Conservation (phyloP, 179 eudicot species). For the Beta lomatogona region DNA sequence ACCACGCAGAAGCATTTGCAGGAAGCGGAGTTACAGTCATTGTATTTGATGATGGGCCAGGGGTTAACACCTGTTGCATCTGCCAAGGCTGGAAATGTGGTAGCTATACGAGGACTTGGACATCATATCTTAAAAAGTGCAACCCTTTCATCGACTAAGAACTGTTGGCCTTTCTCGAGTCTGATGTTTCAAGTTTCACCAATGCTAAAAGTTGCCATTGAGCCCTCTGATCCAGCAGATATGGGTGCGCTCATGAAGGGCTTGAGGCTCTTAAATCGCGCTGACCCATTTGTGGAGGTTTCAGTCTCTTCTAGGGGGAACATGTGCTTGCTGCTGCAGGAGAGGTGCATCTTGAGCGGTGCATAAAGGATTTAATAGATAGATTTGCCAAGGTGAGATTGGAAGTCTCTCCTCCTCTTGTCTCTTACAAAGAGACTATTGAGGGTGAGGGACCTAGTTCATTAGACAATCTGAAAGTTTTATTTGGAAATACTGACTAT, state of each 20-base stretch:
- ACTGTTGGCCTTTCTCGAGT: slow-evolving; percentile 95
- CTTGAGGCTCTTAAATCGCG: slow-evolving; percentile 76
- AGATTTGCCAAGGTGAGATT: slow-evolving; percentile 82
- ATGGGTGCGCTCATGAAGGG: slow-evolving; percentile 91
- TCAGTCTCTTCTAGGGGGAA: slow-evolving; percentile 83
- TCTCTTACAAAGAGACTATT: slow-evolving; percentile 83
- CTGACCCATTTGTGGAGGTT: slow-evolving; percentile 96
- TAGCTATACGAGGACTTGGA: slow-evolving; percentile 90
- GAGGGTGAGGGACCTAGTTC: slow-evolving; percentile 68
- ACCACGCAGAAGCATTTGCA: slow-evolving; percentile 74
- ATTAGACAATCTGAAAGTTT: slow-evolving; percentile 58
- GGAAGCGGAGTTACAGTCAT: slow-evolving; percentile 70
- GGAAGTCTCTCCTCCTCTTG: slow-evolving; percentile 92
- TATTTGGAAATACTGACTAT: slow-evolving; percentile 51
- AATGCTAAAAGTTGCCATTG: slow-evolving; percentile 89
- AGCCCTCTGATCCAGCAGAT: slow-evolving; percentile 90
- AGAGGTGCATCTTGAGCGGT: slow-evolving; percentile 93
- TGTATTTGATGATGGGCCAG: slow-evolving; percentile 95
- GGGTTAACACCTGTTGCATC: slow-evolving; percentile 65
- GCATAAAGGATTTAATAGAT: slow-evolving; percentile 85
- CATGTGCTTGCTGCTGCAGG: slow-evolving; percentile 97
- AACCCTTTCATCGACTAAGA: slow-evolving; percentile 76
- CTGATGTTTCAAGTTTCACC: slow-evolving; percentile 94
- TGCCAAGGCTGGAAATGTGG: slow-evolving; percentile 80
- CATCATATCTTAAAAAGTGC: slow-evolving; percentile 91